Evolutionary conservation across 2,329 filamentous ascomycete species (phyloP).

Genomic region (Aspergillus neoniger): DNA sequence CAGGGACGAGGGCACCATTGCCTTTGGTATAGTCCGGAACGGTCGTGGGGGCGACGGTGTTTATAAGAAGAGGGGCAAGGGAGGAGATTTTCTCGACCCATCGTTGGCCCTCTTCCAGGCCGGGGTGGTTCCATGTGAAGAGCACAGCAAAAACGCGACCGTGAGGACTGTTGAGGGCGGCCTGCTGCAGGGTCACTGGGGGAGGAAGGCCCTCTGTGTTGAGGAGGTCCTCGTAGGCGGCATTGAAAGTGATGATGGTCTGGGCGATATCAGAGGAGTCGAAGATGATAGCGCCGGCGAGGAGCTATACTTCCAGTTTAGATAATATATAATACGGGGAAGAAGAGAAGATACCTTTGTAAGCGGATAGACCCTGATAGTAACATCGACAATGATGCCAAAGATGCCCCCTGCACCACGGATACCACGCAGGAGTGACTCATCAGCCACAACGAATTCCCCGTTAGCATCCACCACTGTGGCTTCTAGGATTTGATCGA

Average conservation of each 20-base stretch:
- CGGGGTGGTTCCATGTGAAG: conserved; percentile 17
- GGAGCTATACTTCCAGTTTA: conserved; percentile 10
- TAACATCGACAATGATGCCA: conserved; percentile 24
- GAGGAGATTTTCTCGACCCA: conserved; percentile 20
- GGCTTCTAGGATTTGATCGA: conserved; percentile 40
- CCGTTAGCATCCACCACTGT: conserved; percentile 18
- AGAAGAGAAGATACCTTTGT: conserved; percentile 4
- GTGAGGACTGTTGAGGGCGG: conserved; percentile 13
- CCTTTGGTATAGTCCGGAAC: conserved; percentile 13
- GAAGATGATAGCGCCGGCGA: conserved; percentile 21
- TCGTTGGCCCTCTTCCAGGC: conserved; percentile 14
- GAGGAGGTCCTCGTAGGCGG: conserved; percentile 17
- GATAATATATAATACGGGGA: too few species aligned
- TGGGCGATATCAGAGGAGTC: conserved; percentile 17
- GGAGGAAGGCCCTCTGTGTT: conserved; percentile 7
- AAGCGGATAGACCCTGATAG: conserved; percentile 19
- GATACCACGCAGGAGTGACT: conserved; percentile 17
- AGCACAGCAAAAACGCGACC: conserved; percentile 15
- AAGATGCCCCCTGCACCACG: conserved; percentile 23
- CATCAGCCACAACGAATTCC: conserved; percentile 15
- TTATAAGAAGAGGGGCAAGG: conserved; percentile 17
- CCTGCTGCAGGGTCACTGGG: conserved; percentile 18
- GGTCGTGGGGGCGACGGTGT: conserved; percentile 17
- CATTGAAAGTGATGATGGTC: conserved; percentile 15
- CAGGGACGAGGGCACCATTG: conserved; percentile 7